Evolutionary conservation across 2,329 filamentous ascomycete genomes (phyloP).

Genomic region (Piedraia hortae): DNA sequence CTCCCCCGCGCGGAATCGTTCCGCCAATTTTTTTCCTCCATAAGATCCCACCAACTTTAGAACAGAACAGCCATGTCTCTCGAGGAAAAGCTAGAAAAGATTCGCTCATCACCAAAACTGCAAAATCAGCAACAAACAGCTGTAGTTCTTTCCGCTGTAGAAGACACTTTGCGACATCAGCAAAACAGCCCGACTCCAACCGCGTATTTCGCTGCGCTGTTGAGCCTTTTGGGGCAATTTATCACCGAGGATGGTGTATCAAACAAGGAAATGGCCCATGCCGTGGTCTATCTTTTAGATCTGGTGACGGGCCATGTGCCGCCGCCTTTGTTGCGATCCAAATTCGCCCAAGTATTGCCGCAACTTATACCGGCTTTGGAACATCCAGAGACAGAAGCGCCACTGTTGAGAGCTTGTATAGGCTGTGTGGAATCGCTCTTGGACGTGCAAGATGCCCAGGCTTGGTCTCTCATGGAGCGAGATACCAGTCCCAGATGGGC

Average conservation of each 20-base stretch:
- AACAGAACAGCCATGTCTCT: too few species aligned
- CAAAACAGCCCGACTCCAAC: conserved; percentile 61
- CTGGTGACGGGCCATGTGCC: conserved; percentile 66
- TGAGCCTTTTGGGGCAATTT: conserved; percentile 62
- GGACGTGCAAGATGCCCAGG: conserved; percentile 57
- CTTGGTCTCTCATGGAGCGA: conserved; percentile 65
- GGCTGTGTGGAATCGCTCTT: conserved; percentile 83
- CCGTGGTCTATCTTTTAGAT: conserved; percentile 87
- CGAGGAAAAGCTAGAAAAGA: conserved; percentile 86
- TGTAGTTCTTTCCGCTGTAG: conserved; percentile 69
- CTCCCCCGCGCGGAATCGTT: too few species aligned
- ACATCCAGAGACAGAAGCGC: conserved; percentile 57
- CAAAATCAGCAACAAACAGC: conserved; percentile 83
- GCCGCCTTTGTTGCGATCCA: conserved; percentile 63
- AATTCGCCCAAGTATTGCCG: conserved; percentile 80
- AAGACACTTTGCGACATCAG: conserved; percentile 74
- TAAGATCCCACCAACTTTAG: too few species aligned
- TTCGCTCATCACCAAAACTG: conserved; percentile 70
- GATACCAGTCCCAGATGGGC: conserved; percentile 69
- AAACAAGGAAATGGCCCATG: conserved; percentile 58
- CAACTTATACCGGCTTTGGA: conserved; percentile 64
- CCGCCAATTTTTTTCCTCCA: too few species aligned
- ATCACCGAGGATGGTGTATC: conserved; percentile 33
- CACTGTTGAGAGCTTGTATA: conserved; percentile 63
- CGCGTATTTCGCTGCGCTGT: conserved; percentile 82